Evolutionary conservation across 2,329 filamentous ascomycete genomes (phyloP).

Genomic region (Verticillium tricorpus): DNA sequence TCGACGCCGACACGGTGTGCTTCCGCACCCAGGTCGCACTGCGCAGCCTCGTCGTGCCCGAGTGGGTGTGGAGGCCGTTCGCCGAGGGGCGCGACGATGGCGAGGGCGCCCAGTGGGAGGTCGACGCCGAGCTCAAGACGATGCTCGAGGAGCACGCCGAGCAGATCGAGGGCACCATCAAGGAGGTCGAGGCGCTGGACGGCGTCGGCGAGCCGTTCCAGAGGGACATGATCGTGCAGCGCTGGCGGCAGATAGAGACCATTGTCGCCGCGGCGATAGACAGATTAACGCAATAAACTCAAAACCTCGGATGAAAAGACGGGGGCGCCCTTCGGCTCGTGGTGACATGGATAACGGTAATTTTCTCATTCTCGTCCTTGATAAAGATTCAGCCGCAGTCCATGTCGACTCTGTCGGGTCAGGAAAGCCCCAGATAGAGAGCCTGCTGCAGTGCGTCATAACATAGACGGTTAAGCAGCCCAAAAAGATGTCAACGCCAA

Average conservation of each 20-base stretch:
- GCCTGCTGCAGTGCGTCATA: not conserved
- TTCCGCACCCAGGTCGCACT: constrained; percentile 53
- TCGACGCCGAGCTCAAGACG: constrained; percentile 28
- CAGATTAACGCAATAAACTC: constrained; percentile 13
- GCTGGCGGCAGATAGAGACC: constrained; percentile 38
- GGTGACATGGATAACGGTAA: not conserved
- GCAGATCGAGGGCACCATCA: constrained; percentile 24
- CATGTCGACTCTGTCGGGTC: not conserved
- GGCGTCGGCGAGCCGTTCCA: constrained; percentile 25
- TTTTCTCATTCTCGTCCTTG: not conserved
- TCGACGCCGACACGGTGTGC: constrained; percentile 46
- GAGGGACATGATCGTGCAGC: constrained; percentile 28
- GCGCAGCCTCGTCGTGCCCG: constrained; percentile 28
- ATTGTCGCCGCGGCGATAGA: constrained; percentile 31
- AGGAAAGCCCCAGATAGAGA: not conserved
- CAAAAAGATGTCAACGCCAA: not conserved
- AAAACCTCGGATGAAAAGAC: not conserved
- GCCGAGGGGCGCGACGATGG: constrained; percentile 42
- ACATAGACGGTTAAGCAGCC: not conserved
- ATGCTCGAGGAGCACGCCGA: constrained; percentile 32
- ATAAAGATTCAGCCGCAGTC: not conserved
- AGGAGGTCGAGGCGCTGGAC: constrained; percentile 21
- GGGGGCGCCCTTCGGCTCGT: not conserved
- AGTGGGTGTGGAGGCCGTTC: constrained; percentile 39
- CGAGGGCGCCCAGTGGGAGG: constrained; percentile 32